Base-by-base conservation (phyloP, 352 stramenopile species). In the Globisporangium irregulare region DNA sequence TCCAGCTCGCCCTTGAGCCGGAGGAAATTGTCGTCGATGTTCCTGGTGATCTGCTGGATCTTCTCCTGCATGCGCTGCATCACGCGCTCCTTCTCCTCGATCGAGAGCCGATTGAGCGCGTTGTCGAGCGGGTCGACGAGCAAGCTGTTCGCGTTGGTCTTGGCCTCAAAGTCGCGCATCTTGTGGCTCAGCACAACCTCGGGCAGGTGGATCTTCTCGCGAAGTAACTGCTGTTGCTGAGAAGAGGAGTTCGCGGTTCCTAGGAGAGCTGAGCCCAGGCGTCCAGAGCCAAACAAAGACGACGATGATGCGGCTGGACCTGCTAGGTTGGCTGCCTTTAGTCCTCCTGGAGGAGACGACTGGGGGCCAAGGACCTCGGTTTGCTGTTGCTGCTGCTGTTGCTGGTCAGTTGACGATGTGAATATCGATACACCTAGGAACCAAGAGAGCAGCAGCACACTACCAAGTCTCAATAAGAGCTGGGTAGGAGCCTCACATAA, bases 121-220 rank as follows among this genome's bases (percentile, higher is more conserved):
- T 73, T 79, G 51, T 90, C 82, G 9, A 86, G 66, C 55, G 84
- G 83, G 41, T 91, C 83, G n/a, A 77, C 70, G 48, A 88, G 78
- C 29, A 90, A 60, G 12, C 67, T 75, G 20, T 81, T 79, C 9
- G 74, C 66, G 62, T 78, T 84, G 34, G 81, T 87, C 36, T 86
- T 86, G 18, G 84, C 83, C 62, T 94, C 84, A 67, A 92, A 92
- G 51, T 91, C 82, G 63, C 85, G 73, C 82, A 92, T 90, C 60
- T 94, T 94, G 72, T 94, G 84, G 63, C 77, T 75, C 50, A 94
- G 56, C 51, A 94, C 78, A 20, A 92, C 81, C 15, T 92, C 82
- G 0, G 85, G 85, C 38, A 92, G 58, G 62, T 92, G 81, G 43
- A 71, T 73, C 66, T 88, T 90, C n/a, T 74, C 70, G 8, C 14